phyloP scores from a whole-genome alignment of 208 protist species.

The Leishmania turanica region DNA sequence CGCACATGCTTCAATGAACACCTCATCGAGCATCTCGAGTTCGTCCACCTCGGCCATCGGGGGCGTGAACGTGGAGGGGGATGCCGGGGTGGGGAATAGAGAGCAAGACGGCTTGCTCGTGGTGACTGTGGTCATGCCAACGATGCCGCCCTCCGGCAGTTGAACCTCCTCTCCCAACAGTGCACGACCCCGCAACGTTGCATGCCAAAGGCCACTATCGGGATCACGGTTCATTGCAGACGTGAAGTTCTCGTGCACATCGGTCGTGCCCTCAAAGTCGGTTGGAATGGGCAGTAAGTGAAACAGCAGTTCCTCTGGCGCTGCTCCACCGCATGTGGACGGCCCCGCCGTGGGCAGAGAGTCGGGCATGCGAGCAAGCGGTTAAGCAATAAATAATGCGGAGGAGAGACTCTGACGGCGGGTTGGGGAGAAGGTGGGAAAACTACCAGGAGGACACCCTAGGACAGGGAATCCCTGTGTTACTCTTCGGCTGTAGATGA shows the following conservation, averaged over 20 bases:
- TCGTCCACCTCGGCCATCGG: background rate
- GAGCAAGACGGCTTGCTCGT: background rate
- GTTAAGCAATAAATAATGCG: no score
- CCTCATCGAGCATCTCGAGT: slow-evolving; percentile 10
- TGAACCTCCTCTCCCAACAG: slow-evolving; percentile 38
- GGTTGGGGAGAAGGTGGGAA: background rate
- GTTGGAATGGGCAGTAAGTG: slow-evolving; percentile 76
- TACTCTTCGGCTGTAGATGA: background rate
- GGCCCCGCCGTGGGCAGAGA: background rate
- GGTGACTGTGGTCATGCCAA: slow-evolving; percentile 19
- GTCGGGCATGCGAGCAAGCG: background rate
- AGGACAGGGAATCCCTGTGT: no score
- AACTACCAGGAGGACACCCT: background rate
- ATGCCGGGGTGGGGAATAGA: background rate
- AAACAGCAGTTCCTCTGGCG: slow-evolving; percentile 13
- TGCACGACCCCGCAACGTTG: slow-evolving; percentile 37
- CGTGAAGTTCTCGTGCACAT: slow-evolving; percentile 65
- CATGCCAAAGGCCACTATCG: slow-evolving; percentile 8
- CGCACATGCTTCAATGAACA: slow-evolving; percentile 26
- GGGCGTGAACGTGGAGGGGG: background rate
- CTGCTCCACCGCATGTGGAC: background rate
- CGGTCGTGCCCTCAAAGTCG: slow-evolving; percentile 68
- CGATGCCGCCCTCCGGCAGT: slow-evolving; percentile 35
- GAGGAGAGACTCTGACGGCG: background rate
- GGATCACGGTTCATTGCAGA: slow-evolving; percentile 26